phyloP scores from a whole-genome alignment of 805 yeast genomes.

The Candida bentonensis region DNA sequence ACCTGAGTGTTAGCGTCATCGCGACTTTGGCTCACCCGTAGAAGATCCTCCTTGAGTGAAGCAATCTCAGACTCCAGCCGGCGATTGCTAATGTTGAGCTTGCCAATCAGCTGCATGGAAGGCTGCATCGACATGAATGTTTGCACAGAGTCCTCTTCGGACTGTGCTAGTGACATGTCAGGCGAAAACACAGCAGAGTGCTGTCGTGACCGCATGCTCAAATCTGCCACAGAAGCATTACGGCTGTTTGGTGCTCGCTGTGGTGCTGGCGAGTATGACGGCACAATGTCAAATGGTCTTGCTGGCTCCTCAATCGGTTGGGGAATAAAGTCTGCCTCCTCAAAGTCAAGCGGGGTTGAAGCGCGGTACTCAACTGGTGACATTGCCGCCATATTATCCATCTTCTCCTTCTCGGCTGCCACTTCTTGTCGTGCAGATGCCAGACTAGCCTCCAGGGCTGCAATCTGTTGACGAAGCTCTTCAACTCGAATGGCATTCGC shows the following conservation, averaged over 20 bases:
- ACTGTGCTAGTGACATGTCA: not conserved
- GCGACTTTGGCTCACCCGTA: constrained; percentile 39
- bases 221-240: not conserved
- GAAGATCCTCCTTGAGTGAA: constrained; percentile 49
- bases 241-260: not conserved
- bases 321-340: not conserved
- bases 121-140: not conserved
- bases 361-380: too few species aligned
- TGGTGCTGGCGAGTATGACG: not conserved
- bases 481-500: not conserved
- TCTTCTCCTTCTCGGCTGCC: not conserved
- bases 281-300: not conserved
- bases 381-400: not conserved
- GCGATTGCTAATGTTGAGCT: constrained; percentile 62
- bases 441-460: not conserved
- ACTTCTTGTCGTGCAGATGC: not conserved
- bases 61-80: constrained; percentile 67
- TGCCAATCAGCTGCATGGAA: constrained; percentile 51
- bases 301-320: not conserved
- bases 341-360: not conserved
- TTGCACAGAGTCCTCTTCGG: not conserved
- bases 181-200: not conserved
- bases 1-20: constrained; percentile 58
- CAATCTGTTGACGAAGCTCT: not conserved
- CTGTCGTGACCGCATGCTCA: not conserved